A percentile compares a stretch with the other conserved stretches of the same genome.
Evolutionary conservation across 257 asterid genomes (phyloP).

Genomic region (Thymus mandschuricus): DNA sequence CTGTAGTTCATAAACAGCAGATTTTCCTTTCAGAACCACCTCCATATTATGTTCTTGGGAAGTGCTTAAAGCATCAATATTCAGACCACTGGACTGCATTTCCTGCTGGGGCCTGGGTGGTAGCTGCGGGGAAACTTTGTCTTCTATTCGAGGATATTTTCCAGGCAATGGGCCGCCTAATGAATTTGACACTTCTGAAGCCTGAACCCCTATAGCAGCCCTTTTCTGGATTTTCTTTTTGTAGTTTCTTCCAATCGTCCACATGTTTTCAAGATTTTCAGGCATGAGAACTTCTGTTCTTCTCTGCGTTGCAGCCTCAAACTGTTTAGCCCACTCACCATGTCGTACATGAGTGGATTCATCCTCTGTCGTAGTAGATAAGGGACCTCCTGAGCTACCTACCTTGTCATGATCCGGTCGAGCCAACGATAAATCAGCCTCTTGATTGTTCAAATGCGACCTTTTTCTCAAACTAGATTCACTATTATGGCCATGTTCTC

Average conservation of each 20-base stretch:
- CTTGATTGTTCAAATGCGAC: constrained; percentile 42
- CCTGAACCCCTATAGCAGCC: constrained; percentile 45
- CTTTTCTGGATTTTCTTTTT: constrained; percentile 74
- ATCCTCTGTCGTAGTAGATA: constrained; percentile 45
- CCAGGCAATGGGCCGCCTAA: constrained; percentile 37
- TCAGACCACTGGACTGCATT: constrained; percentile 39
- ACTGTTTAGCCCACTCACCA: constrained; percentile 88
- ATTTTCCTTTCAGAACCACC: constrained; percentile 41
- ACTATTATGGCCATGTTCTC: constrained; percentile 50
- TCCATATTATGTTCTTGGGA: constrained; percentile 44
- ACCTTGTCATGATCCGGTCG: constrained; percentile 50
- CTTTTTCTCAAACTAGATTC: constrained; percentile 45
- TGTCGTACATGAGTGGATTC: constrained; percentile 53
- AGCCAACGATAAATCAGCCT: constrained; percentile 40
- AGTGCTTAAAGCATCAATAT: constrained; percentile 42
- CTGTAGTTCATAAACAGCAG: constrained; percentile 42
- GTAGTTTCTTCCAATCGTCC: constrained; percentile 96
- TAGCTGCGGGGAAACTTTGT: constrained; percentile 50
- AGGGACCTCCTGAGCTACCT: constrained; percentile 43
- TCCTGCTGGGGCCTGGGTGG: constrained; percentile 62
- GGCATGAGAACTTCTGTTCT: constrained; percentile 99
- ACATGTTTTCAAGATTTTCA: constrained; percentile 98
- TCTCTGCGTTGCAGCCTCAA: constrained; percentile 96
- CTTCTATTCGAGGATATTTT: constrained; percentile 38
- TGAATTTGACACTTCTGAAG: constrained; percentile 38